Conservation (phyloP, 139 green algal species). For the Choricystis sp. region DNA sequence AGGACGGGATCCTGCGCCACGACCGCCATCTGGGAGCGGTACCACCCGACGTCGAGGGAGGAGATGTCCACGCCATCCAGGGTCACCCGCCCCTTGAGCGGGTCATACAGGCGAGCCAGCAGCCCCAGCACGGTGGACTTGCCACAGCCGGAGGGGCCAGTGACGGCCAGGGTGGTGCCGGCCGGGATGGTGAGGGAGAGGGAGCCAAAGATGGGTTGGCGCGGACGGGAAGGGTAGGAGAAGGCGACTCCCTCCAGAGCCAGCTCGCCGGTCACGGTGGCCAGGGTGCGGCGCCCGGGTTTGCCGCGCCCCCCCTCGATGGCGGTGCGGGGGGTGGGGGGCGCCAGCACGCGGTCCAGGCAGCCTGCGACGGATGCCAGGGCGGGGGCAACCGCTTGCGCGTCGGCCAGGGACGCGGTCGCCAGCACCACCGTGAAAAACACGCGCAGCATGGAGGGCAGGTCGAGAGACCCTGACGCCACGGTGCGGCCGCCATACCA, state of each 20-base stretch:
- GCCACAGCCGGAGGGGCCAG: conserved; percentile 58
- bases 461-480: neutral
- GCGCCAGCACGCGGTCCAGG: neutral
- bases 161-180: conserved; percentile 56
- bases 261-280: neutral
- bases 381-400: neutral
- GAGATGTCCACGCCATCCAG: conserved; percentile 52
- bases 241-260: neutral
- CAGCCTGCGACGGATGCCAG: neutral
- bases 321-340: neutral
- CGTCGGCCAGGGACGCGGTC: neutral
- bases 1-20: conserved; percentile 65
- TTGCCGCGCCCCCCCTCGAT: neutral
- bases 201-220: conserved; percentile 15
- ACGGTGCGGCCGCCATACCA: neutral
- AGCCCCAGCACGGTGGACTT: conserved; percentile 66
- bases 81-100: conserved; percentile 27
- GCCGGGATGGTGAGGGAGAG: conserved; percentile 41
- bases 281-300: neutral
- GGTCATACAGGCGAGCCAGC: conserved; percentile 46
- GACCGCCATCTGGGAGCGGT: conserved; percentile 48
- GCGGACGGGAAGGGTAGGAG: neutral
- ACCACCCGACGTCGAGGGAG: conserved; percentile 37
- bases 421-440: neutral
- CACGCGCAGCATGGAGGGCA: neutral